These are phyloP conservation scores for Penicillium argentinense DNA, from an alignment of 495 filamentous ascomycete species.

Conservation along the genomic window DNA sequence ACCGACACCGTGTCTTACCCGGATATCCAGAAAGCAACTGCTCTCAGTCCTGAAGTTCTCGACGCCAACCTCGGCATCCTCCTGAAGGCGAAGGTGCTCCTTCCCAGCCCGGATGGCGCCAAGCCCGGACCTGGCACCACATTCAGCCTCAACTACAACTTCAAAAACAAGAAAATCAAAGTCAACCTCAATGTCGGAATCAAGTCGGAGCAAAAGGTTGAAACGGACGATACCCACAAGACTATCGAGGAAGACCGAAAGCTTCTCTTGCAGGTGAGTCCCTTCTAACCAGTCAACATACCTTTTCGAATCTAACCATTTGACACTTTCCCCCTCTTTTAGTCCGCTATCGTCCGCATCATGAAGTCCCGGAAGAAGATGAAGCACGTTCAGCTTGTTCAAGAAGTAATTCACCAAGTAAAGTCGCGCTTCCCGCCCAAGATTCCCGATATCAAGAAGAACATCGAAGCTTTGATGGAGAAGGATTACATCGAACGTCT, in stretches of 20 bases:
- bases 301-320: constrained; percentile 25
- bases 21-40: constrained; percentile 79
- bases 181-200: constrained; percentile 94
- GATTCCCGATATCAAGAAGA: constrained; percentile 96
- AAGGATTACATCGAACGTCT: constrained; percentile 98
- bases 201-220: constrained; percentile 91
- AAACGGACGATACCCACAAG: constrained; percentile 96
- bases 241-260: constrained; percentile 98
- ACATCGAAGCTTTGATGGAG: constrained; percentile 97
- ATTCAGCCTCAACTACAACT: constrained; percentile 85
- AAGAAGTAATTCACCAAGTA: constrained; percentile 94
- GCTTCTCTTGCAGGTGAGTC: constrained; percentile 88
- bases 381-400: constrained; percentile 91
- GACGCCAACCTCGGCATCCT: constrained; percentile 83
- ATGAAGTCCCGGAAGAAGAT: constrained; percentile 99
- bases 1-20: constrained; percentile 80
- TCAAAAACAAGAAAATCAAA: constrained; percentile 96
- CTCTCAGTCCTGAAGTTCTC: constrained; percentile 73
- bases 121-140: constrained; percentile 75
- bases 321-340: no score
- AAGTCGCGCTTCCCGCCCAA: constrained; percentile 91
- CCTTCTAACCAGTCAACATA: constrained; percentile 4
- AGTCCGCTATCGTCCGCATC: constrained; percentile 98
- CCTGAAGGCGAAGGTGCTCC: constrained; percentile 86
- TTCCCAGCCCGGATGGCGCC: constrained; percentile 62